Conservation (phyloP, 2,329 filamentous ascomycete species). For the Chrysosporium keratinophilum region DNA sequence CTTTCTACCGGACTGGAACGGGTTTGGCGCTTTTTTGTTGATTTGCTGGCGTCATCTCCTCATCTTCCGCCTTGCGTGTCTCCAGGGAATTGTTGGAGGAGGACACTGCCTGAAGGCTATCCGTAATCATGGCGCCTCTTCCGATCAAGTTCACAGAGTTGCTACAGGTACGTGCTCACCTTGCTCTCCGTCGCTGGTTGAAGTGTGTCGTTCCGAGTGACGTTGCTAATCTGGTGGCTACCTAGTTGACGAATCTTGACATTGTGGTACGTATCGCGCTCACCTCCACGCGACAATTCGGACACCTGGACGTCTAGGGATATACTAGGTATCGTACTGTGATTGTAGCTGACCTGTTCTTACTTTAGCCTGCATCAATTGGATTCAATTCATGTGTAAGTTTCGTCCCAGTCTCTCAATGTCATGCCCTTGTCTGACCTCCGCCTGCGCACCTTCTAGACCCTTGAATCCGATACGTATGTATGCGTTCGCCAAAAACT, state of each 20-base stretch:
- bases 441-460: slow-evolving; percentile 46
- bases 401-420: slow-evolving; percentile 22
- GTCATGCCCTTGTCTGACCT: slow-evolving; percentile 8
- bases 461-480: slow-evolving; percentile 92
- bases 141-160: slow-evolving; percentile 92
- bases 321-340: neutral
- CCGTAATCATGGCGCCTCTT: slow-evolving; percentile 50
- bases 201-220: neutral
- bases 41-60: slow-evolving; percentile 21
- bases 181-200: neutral
- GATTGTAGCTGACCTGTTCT: neutral
- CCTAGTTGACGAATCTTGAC: slow-evolving; percentile 43
- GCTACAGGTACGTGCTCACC: slow-evolving; percentile 50
- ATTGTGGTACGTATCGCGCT: slow-evolving; percentile 41
- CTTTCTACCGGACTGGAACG: slow-evolving; percentile 4
- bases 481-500: slow-evolving; percentile 95
- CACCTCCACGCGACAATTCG: neutral
- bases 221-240: slow-evolving; percentile 14
- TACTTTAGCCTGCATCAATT: slow-evolving; percentile 55
- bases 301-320: neutral
- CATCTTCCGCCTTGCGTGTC: slow-evolving; percentile 21
- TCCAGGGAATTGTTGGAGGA: slow-evolving; percentile 24
- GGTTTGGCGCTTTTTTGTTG: slow-evolving; percentile 10
- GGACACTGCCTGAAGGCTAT: slow-evolving; percentile 32
- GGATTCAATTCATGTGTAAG: slow-evolving; percentile 80